phyloP scores from a whole-genome alignment of 768 basidiomycete genomes.

The Suillus decipiens region DNA sequence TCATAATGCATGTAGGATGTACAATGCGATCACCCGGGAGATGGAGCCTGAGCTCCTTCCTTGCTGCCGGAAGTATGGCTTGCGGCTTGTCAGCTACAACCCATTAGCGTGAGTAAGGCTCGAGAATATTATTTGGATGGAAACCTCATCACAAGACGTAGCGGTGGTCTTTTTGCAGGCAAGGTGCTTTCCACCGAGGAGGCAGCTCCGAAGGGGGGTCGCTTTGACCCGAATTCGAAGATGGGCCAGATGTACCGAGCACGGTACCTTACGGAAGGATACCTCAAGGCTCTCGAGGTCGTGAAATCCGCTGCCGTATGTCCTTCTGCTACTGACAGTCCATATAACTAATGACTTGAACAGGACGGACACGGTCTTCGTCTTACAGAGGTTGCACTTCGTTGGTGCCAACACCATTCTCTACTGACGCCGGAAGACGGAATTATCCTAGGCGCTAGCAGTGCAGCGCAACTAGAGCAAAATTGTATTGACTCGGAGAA shows the following conservation, averaged over 20 bases:
- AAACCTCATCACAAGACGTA: slow-evolving; percentile 12
- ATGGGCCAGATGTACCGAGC: slow-evolving; percentile 48
- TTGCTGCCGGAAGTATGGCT: slow-evolving; percentile 57
- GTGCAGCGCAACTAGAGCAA: slow-evolving; percentile 43
- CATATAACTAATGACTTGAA: not conserved
- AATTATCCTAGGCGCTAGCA: slow-evolving; percentile 51
- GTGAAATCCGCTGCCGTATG: slow-evolving; percentile 44
- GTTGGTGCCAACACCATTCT: slow-evolving; percentile 66
- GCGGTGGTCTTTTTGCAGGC: slow-evolving; percentile 60
- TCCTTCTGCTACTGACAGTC: slow-evolving; percentile 1
- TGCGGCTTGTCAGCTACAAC: slow-evolving; percentile 58
- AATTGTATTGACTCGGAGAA: slow-evolving; percentile 50
- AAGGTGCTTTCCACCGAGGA: slow-evolving; percentile 43
- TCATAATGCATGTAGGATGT: slow-evolving; percentile 34
- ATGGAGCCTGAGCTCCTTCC: slow-evolving; percentile 54
- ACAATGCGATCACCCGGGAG: slow-evolving; percentile 50
- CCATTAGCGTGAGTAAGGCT: slow-evolving; percentile 45
- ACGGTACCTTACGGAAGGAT: slow-evolving; percentile 44
- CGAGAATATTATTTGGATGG: not conserved
- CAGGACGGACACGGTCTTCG: slow-evolving; percentile 48
- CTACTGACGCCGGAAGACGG: slow-evolving; percentile 44
- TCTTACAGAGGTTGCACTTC: slow-evolving; percentile 54
- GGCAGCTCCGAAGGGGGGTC: slow-evolving; percentile 35
- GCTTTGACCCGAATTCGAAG: slow-evolving; percentile 40
- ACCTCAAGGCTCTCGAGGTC: slow-evolving; percentile 44